Percentiles rank a stretch among this genome's conserved stretches.
Conservation (phyloP, 2,329 filamentous ascomycete species). For the Raffaelea deltoideospora region DNA sequence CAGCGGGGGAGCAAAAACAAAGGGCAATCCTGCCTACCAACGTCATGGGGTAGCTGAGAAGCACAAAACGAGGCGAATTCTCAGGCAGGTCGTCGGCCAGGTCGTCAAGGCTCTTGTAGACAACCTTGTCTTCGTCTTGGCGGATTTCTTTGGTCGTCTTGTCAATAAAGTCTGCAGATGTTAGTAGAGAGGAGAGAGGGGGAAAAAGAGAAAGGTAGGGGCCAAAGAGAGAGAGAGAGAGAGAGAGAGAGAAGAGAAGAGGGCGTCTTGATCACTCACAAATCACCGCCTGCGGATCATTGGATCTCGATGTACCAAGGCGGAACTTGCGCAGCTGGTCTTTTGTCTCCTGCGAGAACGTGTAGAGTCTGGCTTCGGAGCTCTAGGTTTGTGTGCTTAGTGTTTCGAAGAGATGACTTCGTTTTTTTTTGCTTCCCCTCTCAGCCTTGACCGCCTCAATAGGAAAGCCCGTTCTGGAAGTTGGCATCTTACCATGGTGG, state of each 20-base stretch:
- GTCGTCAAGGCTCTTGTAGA: slow-evolving; percentile 69
- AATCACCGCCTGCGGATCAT: slow-evolving; percentile 78
- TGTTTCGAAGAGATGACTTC: no score
- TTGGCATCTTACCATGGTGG: no score
- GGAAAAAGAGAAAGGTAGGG: background rate
- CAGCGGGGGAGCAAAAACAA: background rate
- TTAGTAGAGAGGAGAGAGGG: background rate
- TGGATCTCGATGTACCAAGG: slow-evolving; percentile 73
- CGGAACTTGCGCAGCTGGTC: slow-evolving; percentile 89
- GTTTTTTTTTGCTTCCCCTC: no score
- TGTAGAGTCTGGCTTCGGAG: slow-evolving; percentile 82
- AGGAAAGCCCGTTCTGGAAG: no score
- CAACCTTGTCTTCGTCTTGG: slow-evolving; percentile 57
- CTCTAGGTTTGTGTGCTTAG: no score
- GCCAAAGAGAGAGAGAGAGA: background rate
- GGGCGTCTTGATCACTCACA: slow-evolving; percentile 73
- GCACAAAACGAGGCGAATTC: slow-evolving; percentile 75
- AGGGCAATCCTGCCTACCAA: slow-evolving; percentile 41
- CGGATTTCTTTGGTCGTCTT: slow-evolving; percentile 81
- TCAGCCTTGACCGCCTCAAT: no score
- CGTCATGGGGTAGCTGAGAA: slow-evolving; percentile 82
- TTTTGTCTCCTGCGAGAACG: slow-evolving; percentile 81
- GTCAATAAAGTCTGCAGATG: slow-evolving; percentile 54
- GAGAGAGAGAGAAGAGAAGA: slow-evolving; percentile 14
- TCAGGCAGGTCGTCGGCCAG: slow-evolving; percentile 84